Percentiles rank a stretch among this genome's conserved stretches.
These are phyloP conservation scores for Ophiobolus disseminans DNA, from an alignment of 2,329 filamentous ascomycete species.

Conservation along the genomic window DNA sequence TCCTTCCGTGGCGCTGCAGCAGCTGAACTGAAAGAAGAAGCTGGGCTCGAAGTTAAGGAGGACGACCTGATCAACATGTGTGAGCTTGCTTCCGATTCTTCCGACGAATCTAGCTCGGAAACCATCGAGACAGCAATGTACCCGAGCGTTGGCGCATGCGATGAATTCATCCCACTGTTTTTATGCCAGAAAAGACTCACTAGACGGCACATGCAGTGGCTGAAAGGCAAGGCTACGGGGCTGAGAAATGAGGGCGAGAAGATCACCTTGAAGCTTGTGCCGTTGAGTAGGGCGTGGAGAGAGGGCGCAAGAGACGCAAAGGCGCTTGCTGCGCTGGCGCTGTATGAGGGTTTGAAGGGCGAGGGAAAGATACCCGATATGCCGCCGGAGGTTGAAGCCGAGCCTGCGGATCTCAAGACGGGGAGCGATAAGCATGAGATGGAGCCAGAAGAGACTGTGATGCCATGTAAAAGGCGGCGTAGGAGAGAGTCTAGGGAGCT, in stretches of 20 bases:
- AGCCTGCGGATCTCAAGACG: too few relatives aligned
- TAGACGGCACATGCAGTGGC: constrained; percentile 55
- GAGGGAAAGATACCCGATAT: constrained; percentile 52
- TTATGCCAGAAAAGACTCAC: constrained; percentile 62
- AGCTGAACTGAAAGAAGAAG: constrained; percentile 65
- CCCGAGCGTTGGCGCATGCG: constrained; percentile 62
- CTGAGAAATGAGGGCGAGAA: constrained; percentile 63
- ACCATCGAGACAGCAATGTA: constrained; percentile 54
- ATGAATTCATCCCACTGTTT: constrained; percentile 66
- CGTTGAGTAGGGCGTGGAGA: constrained; percentile 60
- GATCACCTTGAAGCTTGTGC: constrained; percentile 64
- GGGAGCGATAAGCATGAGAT: too few relatives aligned
- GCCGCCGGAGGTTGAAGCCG: constrained; percentile 20
- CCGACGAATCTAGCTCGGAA: background rate
- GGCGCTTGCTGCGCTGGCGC: constrained; percentile 60
- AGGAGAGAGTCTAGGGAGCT: too few relatives aligned
- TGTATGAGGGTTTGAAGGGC: constrained; percentile 61
- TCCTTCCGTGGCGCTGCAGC: constrained; percentile 63
- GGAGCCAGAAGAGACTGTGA: too few relatives aligned
- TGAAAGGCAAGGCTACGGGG: constrained; percentile 63
- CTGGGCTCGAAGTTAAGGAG: constrained; percentile 58
- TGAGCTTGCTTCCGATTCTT: constrained; percentile 48
- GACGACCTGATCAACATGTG: constrained; percentile 63
- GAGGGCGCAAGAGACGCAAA: constrained; percentile 64
- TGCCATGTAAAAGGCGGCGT: too few relatives aligned